Conservation (phyloP, 169 alveolate species). For the Babesia ovis region DNA sequence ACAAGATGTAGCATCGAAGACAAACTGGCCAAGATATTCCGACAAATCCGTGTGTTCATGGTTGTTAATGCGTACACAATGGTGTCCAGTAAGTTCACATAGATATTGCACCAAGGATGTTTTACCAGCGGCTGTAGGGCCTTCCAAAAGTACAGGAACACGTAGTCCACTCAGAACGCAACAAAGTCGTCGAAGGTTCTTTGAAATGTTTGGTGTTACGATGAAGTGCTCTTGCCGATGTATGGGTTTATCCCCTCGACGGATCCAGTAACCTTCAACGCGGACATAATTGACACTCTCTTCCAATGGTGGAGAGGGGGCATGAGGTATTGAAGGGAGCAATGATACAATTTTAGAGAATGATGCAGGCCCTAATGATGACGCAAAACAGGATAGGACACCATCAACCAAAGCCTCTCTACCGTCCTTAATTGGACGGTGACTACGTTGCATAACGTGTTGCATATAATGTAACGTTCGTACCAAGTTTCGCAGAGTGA, state of each 20-base stretch:
- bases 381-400: slow-evolving; percentile 37
- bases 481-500: slow-evolving; percentile 62
- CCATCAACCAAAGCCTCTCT: slow-evolving; percentile 43
- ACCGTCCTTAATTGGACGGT: slow-evolving; percentile 35
- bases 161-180: slow-evolving; percentile 91
- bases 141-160: slow-evolving; percentile 97
- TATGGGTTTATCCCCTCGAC: slow-evolving; percentile 37
- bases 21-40: slow-evolving; percentile 97
- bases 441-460: slow-evolving; percentile 31
- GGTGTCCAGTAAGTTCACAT: slow-evolving; percentile 92
- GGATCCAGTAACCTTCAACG: slow-evolving; percentile 61
- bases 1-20: slow-evolving; percentile 86
- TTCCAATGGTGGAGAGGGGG: not conserved
- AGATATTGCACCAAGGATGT: slow-evolving; percentile 95
- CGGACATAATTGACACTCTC: slow-evolving; percentile 39
- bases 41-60: slow-evolving; percentile 98
- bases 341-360: slow-evolving; percentile 24
- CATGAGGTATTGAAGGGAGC: slow-evolving; percentile 21
- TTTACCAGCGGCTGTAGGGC: slow-evolving; percentile 99
- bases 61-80: slow-evolving; percentile 96
- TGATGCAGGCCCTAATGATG: slow-evolving; percentile 55
- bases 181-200: slow-evolving; percentile 87
- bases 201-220: slow-evolving; percentile 86
- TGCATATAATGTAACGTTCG: slow-evolving; percentile 45
- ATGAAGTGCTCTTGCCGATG: slow-evolving; percentile 76